Conservation (phyloP, 208 protist genomes). For the Leishmania guyanensis region DNA sequence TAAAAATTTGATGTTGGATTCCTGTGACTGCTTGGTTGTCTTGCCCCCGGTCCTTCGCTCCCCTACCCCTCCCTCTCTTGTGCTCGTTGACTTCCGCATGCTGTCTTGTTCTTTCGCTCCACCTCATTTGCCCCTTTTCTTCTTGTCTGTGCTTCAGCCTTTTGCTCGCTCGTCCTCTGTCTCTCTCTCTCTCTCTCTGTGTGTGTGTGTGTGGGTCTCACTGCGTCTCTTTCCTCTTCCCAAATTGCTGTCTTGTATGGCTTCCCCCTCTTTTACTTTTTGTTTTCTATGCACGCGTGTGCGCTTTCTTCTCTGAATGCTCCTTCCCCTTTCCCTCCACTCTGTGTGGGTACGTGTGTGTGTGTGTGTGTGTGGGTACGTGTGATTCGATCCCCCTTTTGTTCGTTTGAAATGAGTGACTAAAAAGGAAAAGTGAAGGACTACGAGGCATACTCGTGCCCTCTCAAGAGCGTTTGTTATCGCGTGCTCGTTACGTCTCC, state of each 20-base stretch:
- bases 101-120: neutral
- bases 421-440: neutral
- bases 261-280: constrained; percentile 4
- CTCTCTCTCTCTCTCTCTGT: neutral
- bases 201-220: neutral
- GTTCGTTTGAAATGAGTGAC: neutral
- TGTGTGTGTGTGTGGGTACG: neutral
- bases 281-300: constrained; percentile 11
- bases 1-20: neutral
- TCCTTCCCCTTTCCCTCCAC: neutral
- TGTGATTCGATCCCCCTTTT: neutral
- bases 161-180: neutral
- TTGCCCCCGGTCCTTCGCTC: neutral
- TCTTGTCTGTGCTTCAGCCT: neutral
- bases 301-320: neutral
- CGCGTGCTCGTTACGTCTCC: neutral
- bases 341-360: neutral
- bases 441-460: neutral
- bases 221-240: constrained; percentile 1
- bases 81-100: neutral
- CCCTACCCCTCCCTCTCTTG: neutral
- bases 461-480: neutral
- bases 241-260: neutral
- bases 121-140: neutral
- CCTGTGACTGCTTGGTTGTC: neutral